Base-by-base conservation (phyloP, 2,329 filamentous ascomycete genomes). In the Alternaria solani region DNA sequence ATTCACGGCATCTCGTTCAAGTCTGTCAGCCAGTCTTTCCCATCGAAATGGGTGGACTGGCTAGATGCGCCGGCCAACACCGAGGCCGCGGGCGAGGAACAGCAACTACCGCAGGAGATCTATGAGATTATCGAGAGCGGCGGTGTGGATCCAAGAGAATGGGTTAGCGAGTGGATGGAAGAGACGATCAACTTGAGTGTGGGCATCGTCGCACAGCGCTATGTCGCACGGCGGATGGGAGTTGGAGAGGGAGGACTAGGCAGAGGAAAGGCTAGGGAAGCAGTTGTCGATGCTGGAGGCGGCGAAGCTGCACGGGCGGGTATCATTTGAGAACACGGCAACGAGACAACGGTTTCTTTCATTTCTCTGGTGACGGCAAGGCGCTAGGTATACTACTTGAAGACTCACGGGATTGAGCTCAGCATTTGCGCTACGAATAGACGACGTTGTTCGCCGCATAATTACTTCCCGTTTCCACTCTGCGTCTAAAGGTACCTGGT, bases 91-190 rank as follows among this genome's bases (percentile, higher is more conserved):
- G 74, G 66, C 26, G 85, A 84, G 59, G 83, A 85, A 26, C 81
- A 85, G 43, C 79, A 82, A 82, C 79, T 94, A 34, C 94, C 95
- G 0, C 90, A 92, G 28, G 93, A 94, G 73, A 97, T 99, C 70
- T 85, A 87, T 23, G 91, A 94, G 67, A 96, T 98, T 64, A 88
- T 99, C 51, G 82, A 86, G 57, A 83, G 80, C 52, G 88, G 88
- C 16, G 88, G 88, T 9, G 92, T 98, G 2, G 95, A 99, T 74
- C 95, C 95, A 0, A 86, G 95, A 59, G 95, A 99, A 78, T 99
- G 95, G 95, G 92, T 97, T 38, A 91, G 94, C 3, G 95, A 98
- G 79, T 99, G 95, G 95, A 86, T 99, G 47, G 94, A 98, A 81
- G 94, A 98, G 81, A 82, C 89, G 0, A 84, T 99, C 32, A 88